These are phyloP conservation scores for Cyanidioschyzon merolae DNA, from an alignment of 23 red algal species.

Conservation along the genomic window DNA sequence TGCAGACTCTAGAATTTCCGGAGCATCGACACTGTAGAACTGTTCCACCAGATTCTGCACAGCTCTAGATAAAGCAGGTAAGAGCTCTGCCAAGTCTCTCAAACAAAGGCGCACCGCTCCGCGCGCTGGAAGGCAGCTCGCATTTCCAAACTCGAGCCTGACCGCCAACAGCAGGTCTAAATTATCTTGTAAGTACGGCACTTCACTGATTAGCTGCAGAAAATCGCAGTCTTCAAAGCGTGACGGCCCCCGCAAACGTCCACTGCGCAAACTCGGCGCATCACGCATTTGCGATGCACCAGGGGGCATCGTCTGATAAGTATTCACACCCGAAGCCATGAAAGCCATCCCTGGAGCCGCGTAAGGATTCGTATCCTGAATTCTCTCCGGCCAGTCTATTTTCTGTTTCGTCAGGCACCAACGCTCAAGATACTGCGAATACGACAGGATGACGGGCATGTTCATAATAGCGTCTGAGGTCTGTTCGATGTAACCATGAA, in stretches of 20 bases:
- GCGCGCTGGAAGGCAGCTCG: neutral
- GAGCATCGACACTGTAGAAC: neutral
- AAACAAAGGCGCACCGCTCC: neutral
- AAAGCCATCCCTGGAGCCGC: neutral
- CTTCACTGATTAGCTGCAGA: conserved; percentile 21
- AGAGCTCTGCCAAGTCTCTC: neutral
- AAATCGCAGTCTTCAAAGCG: conserved; percentile 21
- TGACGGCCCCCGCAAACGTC: conserved; percentile 3
- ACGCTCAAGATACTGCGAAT: conserved; percentile 61
- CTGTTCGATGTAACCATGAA: conserved; percentile 46
- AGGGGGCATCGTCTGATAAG: neutral
- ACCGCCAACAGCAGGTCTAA: conserved; percentile 12
- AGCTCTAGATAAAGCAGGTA: neutral
- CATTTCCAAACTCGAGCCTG: neutral
- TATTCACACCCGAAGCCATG: neutral
- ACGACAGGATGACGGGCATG: conserved; percentile 60
- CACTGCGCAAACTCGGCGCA: neutral
- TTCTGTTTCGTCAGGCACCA: conserved; percentile 76
- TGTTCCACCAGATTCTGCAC: conserved; percentile 11
- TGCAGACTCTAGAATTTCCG: neutral
- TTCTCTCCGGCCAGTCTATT: conserved; percentile 44
- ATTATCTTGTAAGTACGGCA: conserved; percentile 8
- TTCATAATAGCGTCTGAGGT: conserved; percentile 38
- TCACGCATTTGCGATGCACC: neutral
- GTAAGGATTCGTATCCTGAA: neutral